A percentile compares a stretch with the other conserved stretches of the same genome.
phyloP scores from a whole-genome alignment of 163 green algal species.

The Picocystis sp. region DNA sequence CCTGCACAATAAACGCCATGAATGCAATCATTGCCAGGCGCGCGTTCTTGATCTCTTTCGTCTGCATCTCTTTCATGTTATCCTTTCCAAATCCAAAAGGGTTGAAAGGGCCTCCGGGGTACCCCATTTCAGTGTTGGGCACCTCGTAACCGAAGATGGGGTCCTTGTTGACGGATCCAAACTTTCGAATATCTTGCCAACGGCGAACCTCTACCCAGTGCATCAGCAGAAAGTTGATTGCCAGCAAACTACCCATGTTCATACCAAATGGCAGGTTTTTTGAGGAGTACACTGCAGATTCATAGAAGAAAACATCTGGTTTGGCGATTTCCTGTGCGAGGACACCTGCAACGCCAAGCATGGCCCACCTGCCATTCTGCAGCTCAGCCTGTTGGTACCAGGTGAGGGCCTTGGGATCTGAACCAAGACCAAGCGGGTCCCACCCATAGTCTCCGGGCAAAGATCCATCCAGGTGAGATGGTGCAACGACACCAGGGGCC shows the following conservation, averaged over 20 bases:
- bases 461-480: conserved; percentile 49
- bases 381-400: conserved; percentile 77
- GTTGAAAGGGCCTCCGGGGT: conserved; percentile 80
- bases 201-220: conserved; percentile 76
- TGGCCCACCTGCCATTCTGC: conserved; percentile 75
- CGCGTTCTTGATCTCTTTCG: conserved; percentile 12
- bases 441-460: conserved; percentile 59
- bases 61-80: conserved; percentile 45
- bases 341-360: conserved; percentile 76
- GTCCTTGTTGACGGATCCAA: conserved; percentile 69
- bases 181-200: conserved; percentile 74
- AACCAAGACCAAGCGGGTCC: conserved; percentile 71
- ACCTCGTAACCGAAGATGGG: conserved; percentile 78
- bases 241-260: conserved; percentile 50
- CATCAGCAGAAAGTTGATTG: conserved; percentile 71
- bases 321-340: conserved; percentile 65
- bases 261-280: neutral
- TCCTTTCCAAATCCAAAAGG: conserved; percentile 58
- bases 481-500: conserved; percentile 39
- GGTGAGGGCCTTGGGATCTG: conserved; percentile 47
- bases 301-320: conserved; percentile 42
- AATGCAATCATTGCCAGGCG: conserved; percentile 1
- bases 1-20: conserved; percentile 39
- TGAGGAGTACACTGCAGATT: conserved; percentile 2
- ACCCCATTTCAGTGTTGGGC: conserved; percentile 62